Conservation (phyloP, 2,329 filamentous ascomycete species). For the Pseudogymnoascus sp. region DNA sequence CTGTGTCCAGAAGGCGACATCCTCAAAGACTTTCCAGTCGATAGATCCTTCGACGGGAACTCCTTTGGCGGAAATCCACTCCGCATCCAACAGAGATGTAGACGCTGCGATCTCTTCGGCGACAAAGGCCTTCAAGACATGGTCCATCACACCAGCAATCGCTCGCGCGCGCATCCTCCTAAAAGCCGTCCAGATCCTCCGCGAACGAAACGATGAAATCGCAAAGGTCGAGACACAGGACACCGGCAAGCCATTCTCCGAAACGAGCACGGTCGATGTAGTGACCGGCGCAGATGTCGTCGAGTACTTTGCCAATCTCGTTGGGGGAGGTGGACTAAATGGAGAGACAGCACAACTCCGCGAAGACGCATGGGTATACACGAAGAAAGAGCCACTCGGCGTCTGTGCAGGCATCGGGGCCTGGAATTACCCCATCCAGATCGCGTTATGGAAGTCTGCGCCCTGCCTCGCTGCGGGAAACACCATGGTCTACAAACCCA, state of each 20-base stretch:
- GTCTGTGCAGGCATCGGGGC: constrained; percentile 83
- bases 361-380: constrained; percentile 73
- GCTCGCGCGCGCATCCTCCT: constrained; percentile 72
- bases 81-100: constrained; percentile 59
- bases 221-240: constrained; percentile 75
- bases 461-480: constrained; percentile 81
- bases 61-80: constrained; percentile 63
- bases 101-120: constrained; percentile 67
- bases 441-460: constrained; percentile 82
- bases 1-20: constrained; percentile 52
- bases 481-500: constrained; percentile 86
- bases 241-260: constrained; percentile 78
- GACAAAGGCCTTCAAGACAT: constrained; percentile 61
- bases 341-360: constrained; percentile 71
- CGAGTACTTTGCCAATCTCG: constrained; percentile 76
- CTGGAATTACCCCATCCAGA: constrained; percentile 90
- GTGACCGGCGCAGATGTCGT: constrained; percentile 77
- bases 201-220: constrained; percentile 70
- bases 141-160: constrained; percentile 69
- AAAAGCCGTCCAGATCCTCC: constrained; percentile 65
- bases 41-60: constrained; percentile 66
- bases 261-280: constrained; percentile 78
- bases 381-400: constrained; percentile 71
- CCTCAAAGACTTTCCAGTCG: constrained; percentile 58
- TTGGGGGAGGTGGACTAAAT: constrained; percentile 70